These are phyloP conservation scores for Silene uniflora DNA, from an alignment of 148 eudicot species.

Conservation along the genomic window DNA sequence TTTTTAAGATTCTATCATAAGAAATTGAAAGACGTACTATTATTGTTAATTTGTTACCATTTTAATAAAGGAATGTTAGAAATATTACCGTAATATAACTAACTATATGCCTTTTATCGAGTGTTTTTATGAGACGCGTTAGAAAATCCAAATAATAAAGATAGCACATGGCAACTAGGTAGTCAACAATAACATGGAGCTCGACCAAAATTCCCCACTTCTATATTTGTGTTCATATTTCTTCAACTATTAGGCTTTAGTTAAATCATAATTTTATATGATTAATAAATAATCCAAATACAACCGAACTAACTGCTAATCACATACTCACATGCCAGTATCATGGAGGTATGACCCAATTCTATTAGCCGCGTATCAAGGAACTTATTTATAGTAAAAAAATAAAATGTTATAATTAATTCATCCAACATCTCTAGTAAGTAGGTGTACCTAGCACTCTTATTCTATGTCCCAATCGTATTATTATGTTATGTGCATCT, in stretches of 20 bases:
- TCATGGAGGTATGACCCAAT: constrained; percentile 28
- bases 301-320: constrained; percentile 19
- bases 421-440: neutral
- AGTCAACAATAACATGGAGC: constrained; percentile 42
- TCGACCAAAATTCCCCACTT: constrained; percentile 46
- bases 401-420: neutral
- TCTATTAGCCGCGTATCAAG: constrained; percentile 41
- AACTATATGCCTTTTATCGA: too few species aligned
- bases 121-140: too few species aligned
- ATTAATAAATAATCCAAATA: neutral
- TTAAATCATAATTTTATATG: neutral
- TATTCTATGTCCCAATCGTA: neutral
- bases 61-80: too few species aligned
- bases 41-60: too few species aligned
- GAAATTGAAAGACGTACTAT: too few species aligned
- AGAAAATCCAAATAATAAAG: too few species aligned
- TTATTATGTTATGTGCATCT: neutral
- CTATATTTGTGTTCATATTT: constrained; percentile 3
- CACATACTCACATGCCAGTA: constrained; percentile 49
- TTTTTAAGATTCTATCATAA: too few species aligned
- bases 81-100: too few species aligned
- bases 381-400: constrained; percentile 8
- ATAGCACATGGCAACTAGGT: constrained; percentile 30
- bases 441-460: neutral
- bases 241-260: neutral